phyloP scores from a whole-genome alignment of 2,329 filamentous ascomycete species.

The Alternaria infectoria region DNA sequence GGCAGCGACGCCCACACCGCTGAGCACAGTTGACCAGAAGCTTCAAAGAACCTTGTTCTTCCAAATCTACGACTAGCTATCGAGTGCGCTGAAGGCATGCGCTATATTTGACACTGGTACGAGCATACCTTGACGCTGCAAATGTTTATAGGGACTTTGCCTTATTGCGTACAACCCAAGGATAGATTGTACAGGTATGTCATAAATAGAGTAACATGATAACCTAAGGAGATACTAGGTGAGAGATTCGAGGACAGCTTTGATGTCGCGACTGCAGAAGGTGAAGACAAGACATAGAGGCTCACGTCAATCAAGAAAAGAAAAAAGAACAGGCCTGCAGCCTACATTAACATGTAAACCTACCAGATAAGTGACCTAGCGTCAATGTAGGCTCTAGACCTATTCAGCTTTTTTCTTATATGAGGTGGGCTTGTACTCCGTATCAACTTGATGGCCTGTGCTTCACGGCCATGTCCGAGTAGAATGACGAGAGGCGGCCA shows the following conservation, averaged over 20 bases:
- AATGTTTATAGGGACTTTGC: neutral
- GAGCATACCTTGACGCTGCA: neutral
- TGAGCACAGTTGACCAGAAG: neutral
- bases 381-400: no score
- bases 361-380: no score
- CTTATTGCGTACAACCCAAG: neutral
- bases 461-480: neutral
- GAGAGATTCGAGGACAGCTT: neutral
- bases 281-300: neutral
- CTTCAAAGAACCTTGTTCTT: neutral
- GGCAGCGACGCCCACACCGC: neutral
- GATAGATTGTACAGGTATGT: accelerated
- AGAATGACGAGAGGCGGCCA: neutral
- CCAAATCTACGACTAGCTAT: neutral
- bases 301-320: no score
- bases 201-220: neutral
- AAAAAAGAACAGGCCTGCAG: no score
- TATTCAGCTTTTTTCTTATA: no score
- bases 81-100: neutral
- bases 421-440: no score
- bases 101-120: neutral
- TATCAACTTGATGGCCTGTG: neutral
- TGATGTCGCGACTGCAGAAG: neutral
- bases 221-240: neutral
- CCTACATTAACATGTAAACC: no score